Evolutionary conservation across 306 rosid species (phyloP).

Genomic region (Casuarina equisetifolia): DNA sequence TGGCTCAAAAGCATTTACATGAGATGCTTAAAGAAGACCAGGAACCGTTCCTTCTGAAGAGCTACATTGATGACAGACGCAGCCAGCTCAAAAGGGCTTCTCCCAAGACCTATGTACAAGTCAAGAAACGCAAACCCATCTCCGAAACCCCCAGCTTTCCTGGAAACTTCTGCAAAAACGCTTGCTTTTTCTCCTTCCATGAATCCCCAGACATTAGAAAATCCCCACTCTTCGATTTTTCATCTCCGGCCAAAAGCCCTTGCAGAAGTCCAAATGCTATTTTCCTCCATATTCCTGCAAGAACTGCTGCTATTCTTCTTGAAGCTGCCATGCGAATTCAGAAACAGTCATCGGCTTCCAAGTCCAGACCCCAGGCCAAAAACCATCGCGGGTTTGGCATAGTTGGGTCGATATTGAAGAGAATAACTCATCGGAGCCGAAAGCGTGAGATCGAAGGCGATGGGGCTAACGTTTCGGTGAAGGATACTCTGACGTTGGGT

Average conservation of each 20-base stretch:
- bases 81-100: conserved; percentile 39
- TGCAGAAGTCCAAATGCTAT: conserved; percentile 50
- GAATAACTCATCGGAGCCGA: conserved; percentile 32
- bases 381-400: conserved; percentile 43
- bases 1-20: conserved; percentile 53
- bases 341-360: conserved; percentile 46
- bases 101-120: conserved; percentile 24
- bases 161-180: conserved; percentile 47
- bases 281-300: conserved; percentile 70
- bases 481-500: conserved; percentile 42
- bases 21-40: conserved; percentile 60
- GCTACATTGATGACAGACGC: conserved; percentile 53
- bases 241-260: conserved; percentile 56
- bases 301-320: conserved; percentile 71
- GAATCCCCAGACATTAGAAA: conserved; percentile 61
- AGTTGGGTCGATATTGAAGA: conserved; percentile 71
- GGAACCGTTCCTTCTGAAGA: conserved; percentile 59
- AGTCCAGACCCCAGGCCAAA: conserved; percentile 36
- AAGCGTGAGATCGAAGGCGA: conserved; percentile 34
- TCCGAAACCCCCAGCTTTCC: conserved; percentile 31
- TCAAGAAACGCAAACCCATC: conserved; percentile 38
- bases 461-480: conserved; percentile 32
- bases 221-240: conserved; percentile 65
- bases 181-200: conserved; percentile 56
- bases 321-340: conserved; percentile 85